Conservation (phyloP, 257 asterid genomes). For the Capsicum rhomboideum region DNA sequence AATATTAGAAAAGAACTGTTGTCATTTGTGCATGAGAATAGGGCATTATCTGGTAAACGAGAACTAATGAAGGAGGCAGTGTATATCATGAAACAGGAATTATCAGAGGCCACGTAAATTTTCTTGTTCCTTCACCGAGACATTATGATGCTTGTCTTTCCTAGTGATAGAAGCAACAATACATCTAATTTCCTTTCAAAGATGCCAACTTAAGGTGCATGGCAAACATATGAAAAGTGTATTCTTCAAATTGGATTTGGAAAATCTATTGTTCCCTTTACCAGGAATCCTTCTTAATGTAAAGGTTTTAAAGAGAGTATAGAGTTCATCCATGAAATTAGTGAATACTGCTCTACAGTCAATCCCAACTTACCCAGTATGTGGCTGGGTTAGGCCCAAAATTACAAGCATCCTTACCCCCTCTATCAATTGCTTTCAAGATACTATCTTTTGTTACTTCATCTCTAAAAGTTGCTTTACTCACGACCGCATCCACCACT, state of each 20-base stretch:
- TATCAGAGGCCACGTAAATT: neutral
- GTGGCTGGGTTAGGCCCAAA: conserved; percentile 70
- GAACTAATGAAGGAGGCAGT: neutral
- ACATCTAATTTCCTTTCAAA: neutral
- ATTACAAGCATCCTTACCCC: conserved; percentile 64
- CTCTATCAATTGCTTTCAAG: conserved; percentile 81
- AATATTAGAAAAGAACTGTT: neutral
- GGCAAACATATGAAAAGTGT: neutral
- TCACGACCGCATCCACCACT: conserved; percentile 50
- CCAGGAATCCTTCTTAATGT: neutral
- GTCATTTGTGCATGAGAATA: neutral
- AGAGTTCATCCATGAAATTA: neutral
- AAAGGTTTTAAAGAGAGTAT: neutral
- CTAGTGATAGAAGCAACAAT: neutral
- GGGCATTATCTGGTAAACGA: neutral
- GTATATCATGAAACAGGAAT: neutral
- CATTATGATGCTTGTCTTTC: neutral
- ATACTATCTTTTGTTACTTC: conserved; percentile 38
- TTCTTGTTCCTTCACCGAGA: neutral
- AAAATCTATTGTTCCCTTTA: neutral
- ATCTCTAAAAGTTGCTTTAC: conserved; percentile 33
- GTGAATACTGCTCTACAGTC: neutral
- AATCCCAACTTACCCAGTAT: conserved; percentile 64
- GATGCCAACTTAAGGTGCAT: neutral
- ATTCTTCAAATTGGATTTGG: neutral